phyloP scores from a whole-genome alignment of 2,329 filamentous ascomycete species.

The Fusarium albosuccineum region DNA sequence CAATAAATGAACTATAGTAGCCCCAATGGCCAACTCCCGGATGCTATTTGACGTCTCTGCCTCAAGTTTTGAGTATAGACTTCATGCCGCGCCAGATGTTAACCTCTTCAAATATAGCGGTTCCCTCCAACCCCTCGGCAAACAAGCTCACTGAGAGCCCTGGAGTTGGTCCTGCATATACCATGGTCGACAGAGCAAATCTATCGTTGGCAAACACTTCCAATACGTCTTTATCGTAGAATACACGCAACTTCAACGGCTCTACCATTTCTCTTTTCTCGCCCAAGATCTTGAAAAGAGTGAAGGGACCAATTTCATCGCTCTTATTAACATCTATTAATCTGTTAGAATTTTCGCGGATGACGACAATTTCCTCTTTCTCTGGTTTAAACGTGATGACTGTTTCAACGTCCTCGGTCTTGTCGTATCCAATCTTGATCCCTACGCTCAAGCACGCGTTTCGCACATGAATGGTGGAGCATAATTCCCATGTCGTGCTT shows the following conservation, averaged over 20 bases:
- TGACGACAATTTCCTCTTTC: conserved; percentile 38
- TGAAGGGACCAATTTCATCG: conserved; percentile 56
- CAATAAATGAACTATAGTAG: too few relatives aligned
- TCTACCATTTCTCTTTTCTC: conserved; percentile 8
- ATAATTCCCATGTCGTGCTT: too few relatives aligned
- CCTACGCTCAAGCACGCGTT: too few relatives aligned
- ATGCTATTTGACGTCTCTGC: too few relatives aligned
- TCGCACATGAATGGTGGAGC: too few relatives aligned
- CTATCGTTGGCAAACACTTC: conserved; percentile 39
- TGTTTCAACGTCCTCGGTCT: too few relatives aligned
- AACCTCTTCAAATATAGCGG: conserved; percentile 6
- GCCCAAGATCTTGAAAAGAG: conserved; percentile 51
- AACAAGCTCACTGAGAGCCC: background rate
- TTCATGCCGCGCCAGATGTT: conserved; percentile 17
- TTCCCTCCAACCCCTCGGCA: background rate
- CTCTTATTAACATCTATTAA: conserved; percentile 50
- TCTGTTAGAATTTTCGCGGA: conserved; percentile 49
- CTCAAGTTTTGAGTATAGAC: background rate
- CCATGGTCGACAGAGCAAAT: conserved; percentile 35
- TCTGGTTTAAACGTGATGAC: too few relatives aligned
- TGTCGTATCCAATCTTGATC: too few relatives aligned
- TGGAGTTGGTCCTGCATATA: conserved; percentile 12
- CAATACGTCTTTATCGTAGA: conserved; percentile 33
- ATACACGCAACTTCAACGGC: conserved; percentile 21
- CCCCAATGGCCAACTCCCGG: background rate